Evolutionary conservation across 495 filamentous ascomycete species (phyloP).

Genomic region (Podospora didyma): DNA sequence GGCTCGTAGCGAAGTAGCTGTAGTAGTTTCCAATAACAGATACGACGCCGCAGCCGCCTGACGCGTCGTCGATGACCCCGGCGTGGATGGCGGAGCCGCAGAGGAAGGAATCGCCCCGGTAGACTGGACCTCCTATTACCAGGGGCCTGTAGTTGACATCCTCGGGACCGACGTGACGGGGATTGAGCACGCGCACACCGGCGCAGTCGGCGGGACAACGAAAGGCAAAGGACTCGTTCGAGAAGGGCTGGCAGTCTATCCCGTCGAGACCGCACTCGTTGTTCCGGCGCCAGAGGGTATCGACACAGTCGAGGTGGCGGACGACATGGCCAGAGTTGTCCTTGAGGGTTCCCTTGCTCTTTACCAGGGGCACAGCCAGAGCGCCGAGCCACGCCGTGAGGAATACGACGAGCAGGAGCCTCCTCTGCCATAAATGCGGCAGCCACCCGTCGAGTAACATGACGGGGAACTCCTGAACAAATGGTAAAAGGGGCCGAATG

Average conservation of each 20-base stretch:
- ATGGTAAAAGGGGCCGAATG: slow-evolving; percentile 62
- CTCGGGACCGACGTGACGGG: slow-evolving; percentile 66
- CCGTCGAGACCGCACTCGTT: slow-evolving; percentile 77
- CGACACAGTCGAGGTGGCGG: slow-evolving; percentile 57
- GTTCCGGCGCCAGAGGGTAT: slow-evolving; percentile 56
- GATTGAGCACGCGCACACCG: slow-evolving; percentile 60
- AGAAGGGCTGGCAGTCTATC: slow-evolving; percentile 71
- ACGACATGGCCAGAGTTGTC: slow-evolving; percentile 57
- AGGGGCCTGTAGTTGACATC: slow-evolving; percentile 64
- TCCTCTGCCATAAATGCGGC: slow-evolving; percentile 55
- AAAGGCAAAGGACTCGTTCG: slow-evolving; percentile 63
- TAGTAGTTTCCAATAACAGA: slow-evolving; percentile 60
- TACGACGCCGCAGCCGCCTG: slow-evolving; percentile 63
- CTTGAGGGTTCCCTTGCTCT: slow-evolving; percentile 57
- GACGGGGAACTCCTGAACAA: slow-evolving; percentile 61
- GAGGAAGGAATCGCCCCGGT: slow-evolving; percentile 79
- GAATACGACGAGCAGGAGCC: slow-evolving; percentile 51
- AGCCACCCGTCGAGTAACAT: slow-evolving; percentile 53
- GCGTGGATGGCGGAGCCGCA: slow-evolving; percentile 79
- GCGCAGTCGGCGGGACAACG: slow-evolving; percentile 73
- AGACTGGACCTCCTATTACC: slow-evolving; percentile 69
- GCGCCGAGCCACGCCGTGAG: slow-evolving; percentile 63
- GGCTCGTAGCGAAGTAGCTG: slow-evolving; percentile 53
- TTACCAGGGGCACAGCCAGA: slow-evolving; percentile 51
- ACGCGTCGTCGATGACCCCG: slow-evolving; percentile 60